A percentile compares a stretch with the other conserved stretches of the same genome.
Conservation (phyloP, 345 rosid genomes). For the Bruguiera sexangula region DNA sequence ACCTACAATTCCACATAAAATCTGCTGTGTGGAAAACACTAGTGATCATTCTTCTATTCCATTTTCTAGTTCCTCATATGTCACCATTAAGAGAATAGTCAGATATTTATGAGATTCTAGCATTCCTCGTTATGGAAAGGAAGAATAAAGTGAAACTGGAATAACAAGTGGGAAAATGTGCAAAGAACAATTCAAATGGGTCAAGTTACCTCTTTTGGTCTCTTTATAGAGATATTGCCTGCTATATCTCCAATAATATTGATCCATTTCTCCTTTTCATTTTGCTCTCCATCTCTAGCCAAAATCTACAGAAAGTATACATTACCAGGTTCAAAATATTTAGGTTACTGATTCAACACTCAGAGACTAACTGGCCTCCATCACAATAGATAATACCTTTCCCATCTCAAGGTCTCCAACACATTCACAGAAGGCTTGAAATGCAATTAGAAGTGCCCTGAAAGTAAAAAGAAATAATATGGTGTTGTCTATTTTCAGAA, state of each 20-base stretch:
- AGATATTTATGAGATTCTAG: background rate
- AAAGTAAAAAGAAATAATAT: conserved; percentile 22
- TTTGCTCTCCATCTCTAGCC: conserved; percentile 84
- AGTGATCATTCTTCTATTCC: background rate
- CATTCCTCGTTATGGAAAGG: too few species aligned
- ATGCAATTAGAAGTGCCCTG: conserved; percentile 86
- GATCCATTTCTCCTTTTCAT: conserved; percentile 90
- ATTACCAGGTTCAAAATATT: conserved; percentile 15
- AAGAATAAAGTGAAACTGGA: background rate
- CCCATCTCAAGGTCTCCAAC: conserved; percentile 99
- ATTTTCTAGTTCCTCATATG: background rate
- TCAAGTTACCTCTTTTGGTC: conserved; percentile 83
- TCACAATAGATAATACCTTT: conserved; percentile 49
- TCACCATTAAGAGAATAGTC: background rate
- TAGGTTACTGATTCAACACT: background rate
- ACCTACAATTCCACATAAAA: background rate
- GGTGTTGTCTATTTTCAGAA: background rate
- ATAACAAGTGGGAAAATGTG: background rate
- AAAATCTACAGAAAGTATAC: conserved; percentile 52
- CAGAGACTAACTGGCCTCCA: too few species aligned
- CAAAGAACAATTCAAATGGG: background rate
- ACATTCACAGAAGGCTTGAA: conserved; percentile 96
- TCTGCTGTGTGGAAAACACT: background rate
- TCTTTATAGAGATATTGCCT: conserved; percentile 85
- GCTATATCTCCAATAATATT: conserved; percentile 81